Evolutionary conservation across 768 basidiomycete genomes (phyloP).

Genomic region (Mycena indigotica): DNA sequence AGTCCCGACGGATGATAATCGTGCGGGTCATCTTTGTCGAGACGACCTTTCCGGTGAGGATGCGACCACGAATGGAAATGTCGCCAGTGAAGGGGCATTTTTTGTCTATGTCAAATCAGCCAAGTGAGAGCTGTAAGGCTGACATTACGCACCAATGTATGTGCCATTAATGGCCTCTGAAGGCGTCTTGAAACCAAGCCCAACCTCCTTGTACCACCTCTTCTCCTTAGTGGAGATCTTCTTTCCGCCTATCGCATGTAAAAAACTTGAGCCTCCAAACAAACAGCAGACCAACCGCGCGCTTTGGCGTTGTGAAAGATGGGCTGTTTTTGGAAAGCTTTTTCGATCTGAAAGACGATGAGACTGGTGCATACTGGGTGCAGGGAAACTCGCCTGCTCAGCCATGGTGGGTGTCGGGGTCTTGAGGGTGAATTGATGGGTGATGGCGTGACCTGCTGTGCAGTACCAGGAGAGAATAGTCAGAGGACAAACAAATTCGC

Average conservation of each 20-base stretch:
- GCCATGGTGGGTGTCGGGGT: slow-evolving; percentile 23
- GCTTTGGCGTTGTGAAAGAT: slow-evolving; percentile 98
- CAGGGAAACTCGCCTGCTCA: slow-evolving; percentile 21
- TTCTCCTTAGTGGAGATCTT: slow-evolving; percentile 93
- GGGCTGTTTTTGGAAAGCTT: slow-evolving; percentile 96
- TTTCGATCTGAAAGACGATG: slow-evolving; percentile 71
- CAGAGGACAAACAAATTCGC: neutral
- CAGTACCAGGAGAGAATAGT: neutral
- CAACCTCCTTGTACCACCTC: slow-evolving; percentile 99
- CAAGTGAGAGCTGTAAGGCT: slow-evolving; percentile 1
- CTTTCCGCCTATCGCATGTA: slow-evolving; percentile 62
- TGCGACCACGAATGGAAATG: slow-evolving; percentile 97
- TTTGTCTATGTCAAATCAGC: slow-evolving; percentile 67
- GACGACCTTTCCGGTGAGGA: slow-evolving; percentile 95
- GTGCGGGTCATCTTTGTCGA: slow-evolving; percentile 99
- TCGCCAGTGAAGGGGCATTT: slow-evolving; percentile 99
- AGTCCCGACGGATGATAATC: slow-evolving; percentile 92
- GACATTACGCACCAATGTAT: slow-evolving; percentile 79
- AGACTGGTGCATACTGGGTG: neutral
- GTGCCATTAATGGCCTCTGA: slow-evolving; percentile 93
- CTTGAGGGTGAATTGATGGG: neutral
- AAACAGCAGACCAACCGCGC: slow-evolving; percentile 67
- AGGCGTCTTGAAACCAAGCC: slow-evolving; percentile 96
- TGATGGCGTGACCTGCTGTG: neutral
- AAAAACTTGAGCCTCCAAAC: slow-evolving; percentile 8